Evolutionary conservation across 345 rosid species (phyloP).

Genomic region (Brassica juncea): DNA sequence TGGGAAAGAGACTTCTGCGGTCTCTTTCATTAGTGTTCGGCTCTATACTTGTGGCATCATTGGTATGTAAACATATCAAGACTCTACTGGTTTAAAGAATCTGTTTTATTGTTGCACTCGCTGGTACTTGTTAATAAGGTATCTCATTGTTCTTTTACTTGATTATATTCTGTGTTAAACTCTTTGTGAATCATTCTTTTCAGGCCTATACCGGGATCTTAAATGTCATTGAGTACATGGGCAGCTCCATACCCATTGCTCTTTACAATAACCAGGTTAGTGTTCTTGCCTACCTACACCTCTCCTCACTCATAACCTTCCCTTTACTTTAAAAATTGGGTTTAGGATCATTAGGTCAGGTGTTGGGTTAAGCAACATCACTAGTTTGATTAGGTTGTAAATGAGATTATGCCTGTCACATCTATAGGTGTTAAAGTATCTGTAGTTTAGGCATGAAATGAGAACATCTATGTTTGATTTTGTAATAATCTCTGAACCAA

Average conservation of each 20-base stretch:
- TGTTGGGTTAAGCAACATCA: neutral
- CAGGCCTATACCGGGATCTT: constrained; percentile 84
- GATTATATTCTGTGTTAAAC: neutral
- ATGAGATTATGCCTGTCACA: neutral
- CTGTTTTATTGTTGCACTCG: neutral
- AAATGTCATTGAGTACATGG: constrained; percentile 70
- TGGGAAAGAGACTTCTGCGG: constrained; percentile 90
- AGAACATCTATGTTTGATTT: too few relatives aligned
- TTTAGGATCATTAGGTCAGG: neutral
- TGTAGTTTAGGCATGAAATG: too few relatives aligned
- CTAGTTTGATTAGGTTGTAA: neutral
- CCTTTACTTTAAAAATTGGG: neutral
- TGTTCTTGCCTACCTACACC: neutral
- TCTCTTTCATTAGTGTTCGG: constrained; percentile 87
- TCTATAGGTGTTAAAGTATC: neutral
- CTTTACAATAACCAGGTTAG: constrained; percentile 88
- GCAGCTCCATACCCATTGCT: constrained; percentile 59
- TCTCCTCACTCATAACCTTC: neutral
- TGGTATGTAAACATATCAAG: constrained; percentile 52
- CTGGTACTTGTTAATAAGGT: neutral
- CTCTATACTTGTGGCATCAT: constrained; percentile 73
- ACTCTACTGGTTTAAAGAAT: neutral
- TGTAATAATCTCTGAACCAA: neutral
- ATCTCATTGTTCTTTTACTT: neutral
- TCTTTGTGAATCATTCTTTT: constrained; percentile 35